A percentile compares a stretch with the other conserved stretches of the same genome.
Conservation (phyloP, 2,329 filamentous ascomycete species). For the Colletotrichum filicis region DNA sequence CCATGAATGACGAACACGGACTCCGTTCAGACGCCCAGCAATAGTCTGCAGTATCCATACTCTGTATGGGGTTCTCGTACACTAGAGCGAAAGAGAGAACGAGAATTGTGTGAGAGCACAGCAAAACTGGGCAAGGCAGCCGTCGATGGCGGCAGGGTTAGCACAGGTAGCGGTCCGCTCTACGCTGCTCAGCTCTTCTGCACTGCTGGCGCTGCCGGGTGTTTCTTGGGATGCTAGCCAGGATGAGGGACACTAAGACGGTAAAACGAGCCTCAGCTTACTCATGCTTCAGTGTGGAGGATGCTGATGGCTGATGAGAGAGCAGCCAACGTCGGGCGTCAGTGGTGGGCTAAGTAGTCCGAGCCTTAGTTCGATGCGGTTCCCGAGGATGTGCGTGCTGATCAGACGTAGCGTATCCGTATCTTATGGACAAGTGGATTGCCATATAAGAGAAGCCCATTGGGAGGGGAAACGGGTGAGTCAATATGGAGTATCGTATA, state of each 20-base stretch:
- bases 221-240: background rate
- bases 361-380: background rate
- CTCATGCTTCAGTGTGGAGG: slow-evolving; percentile 3
- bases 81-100: background rate
- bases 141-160: background rate
- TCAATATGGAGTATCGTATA: background rate
- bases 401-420: background rate
- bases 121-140: background rate
- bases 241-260: background rate
- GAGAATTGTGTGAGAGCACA: background rate
- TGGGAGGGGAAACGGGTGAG: background rate
- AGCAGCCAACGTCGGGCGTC: slow-evolving; percentile 14
- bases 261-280: slow-evolving; percentile 23
- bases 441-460: background rate
- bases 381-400: background rate
- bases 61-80: no score
- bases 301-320: background rate
- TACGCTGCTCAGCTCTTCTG: no score
- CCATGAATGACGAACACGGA: background rate
- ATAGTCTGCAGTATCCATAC: no score
- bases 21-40: background rate
- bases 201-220: background rate
- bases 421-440: background rate
- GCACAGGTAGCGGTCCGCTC: background rate
- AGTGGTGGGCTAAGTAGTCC: background rate